These are phyloP conservation scores for Umbellularia californica DNA, from an alignment of 164 flowering plant genomes.

Conservation along the genomic window DNA sequence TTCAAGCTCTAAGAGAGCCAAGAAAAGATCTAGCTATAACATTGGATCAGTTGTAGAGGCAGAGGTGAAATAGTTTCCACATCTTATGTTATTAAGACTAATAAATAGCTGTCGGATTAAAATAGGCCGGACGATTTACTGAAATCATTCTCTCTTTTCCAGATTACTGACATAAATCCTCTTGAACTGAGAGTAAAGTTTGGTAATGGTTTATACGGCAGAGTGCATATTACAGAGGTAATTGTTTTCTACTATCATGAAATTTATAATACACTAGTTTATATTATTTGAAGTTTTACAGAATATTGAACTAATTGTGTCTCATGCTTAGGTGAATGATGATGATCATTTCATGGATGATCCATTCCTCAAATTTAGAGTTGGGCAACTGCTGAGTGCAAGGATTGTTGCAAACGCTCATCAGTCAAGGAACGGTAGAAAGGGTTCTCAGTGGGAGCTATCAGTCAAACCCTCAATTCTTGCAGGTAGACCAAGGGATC, in stretches of 20 bases:
- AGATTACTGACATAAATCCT: slow-evolving; percentile 78
- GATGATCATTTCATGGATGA: slow-evolving; percentile 32
- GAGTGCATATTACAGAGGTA: slow-evolving; percentile 94
- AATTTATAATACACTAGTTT: not conserved
- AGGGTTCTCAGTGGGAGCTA: slow-evolving; percentile 56
- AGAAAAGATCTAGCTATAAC: slow-evolving; percentile 52
- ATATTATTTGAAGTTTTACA: not conserved
- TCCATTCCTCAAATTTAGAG: slow-evolving; percentile 56
- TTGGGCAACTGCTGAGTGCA: slow-evolving; percentile 75
- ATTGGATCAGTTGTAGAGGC: slow-evolving; percentile 83
- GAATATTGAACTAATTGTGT: not conserved
- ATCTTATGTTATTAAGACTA: not conserved
- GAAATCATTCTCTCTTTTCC: slow-evolving; percentile 6
- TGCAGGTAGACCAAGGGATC: slow-evolving; percentile 37
- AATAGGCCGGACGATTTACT: not conserved
- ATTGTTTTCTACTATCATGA: not conserved
- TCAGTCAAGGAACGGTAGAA: slow-evolving; percentile 29
- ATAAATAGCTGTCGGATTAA: not conserved
- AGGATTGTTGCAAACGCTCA: slow-evolving; percentile 51
- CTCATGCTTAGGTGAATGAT: slow-evolving; percentile 46
- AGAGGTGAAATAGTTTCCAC: slow-evolving; percentile 49
- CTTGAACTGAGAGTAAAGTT: slow-evolving; percentile 76
- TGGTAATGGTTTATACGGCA: slow-evolving; percentile 70
- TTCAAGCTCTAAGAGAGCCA: slow-evolving; percentile 71
- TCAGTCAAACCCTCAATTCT: slow-evolving; percentile 63